Percentiles rank a stretch among this genome's conserved stretches.
Conservation (phyloP, 2,329 filamentous ascomycete genomes). For the Colletotrichum salicis region DNA sequence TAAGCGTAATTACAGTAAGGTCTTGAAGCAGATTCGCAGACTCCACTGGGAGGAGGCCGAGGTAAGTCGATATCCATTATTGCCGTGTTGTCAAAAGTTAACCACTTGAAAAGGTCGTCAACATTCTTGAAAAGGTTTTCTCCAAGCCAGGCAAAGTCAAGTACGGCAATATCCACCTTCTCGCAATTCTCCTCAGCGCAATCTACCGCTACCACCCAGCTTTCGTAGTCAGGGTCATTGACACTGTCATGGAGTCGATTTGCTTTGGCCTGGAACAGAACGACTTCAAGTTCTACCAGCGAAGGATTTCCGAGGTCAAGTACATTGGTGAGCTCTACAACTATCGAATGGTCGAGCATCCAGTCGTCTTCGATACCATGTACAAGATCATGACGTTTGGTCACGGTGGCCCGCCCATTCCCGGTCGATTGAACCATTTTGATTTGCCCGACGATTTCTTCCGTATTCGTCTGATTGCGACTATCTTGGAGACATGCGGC, state of each 20-base stretch:
- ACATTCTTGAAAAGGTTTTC: conserved; percentile 88
- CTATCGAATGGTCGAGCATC: conserved; percentile 95
- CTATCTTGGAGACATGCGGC: conserved; percentile 92
- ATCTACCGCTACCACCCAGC: conserved; percentile 91
- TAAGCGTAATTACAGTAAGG: conserved; percentile 92
- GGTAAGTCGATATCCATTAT: conserved; percentile 51
- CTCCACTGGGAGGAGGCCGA: conserved; percentile 97
- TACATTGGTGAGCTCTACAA: conserved; percentile 97
- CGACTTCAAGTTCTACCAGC: conserved; percentile 97
- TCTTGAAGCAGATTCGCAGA: conserved; percentile 92
- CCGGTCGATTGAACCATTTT: conserved; percentile 79
- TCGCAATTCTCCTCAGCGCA: conserved; percentile 88
- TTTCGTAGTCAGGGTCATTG: conserved; percentile 91
- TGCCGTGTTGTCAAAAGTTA: background rate
- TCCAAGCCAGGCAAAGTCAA: conserved; percentile 97
- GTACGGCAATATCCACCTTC: conserved; percentile 93
- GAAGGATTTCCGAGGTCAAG: conserved; percentile 93
- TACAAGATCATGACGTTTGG: conserved; percentile 96
- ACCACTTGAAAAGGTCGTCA: conserved; percentile 64
- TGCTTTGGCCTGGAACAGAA: conserved; percentile 91
- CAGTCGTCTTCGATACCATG: conserved; percentile 92
- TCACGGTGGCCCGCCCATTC: conserved; percentile 85
- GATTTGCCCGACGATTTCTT: conserved; percentile 96
- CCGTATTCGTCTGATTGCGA: conserved; percentile 89
- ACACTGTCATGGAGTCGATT: conserved; percentile 90